Percentiles rank a stretch among this genome's conserved stretches.
phyloP scores from a whole-genome alignment of 805 yeast genomes.

The Saitoella complicata region DNA sequence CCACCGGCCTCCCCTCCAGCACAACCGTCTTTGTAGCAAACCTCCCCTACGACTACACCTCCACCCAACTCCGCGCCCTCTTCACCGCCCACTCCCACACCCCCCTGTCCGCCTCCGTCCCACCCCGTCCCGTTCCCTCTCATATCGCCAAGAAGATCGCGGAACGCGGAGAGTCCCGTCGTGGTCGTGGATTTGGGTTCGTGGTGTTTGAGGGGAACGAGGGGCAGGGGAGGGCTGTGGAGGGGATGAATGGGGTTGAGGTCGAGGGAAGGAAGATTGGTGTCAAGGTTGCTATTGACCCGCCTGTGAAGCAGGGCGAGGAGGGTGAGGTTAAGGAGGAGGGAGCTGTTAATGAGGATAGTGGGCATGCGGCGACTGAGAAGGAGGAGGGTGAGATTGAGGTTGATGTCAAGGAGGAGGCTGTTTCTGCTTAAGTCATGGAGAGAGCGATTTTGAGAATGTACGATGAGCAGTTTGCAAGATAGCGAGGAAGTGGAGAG shows the following conservation, averaged over 20 bases:
- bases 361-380: conserved; percentile 2
- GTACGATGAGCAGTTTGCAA: too few species aligned
- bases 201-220: conserved; percentile 44
- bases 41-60: conserved; percentile 30
- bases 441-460: too few species aligned
- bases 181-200: conserved; percentile 45
- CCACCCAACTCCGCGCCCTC: conserved; percentile 17
- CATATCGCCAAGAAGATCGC: conserved; percentile 29
- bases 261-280: conserved; percentile 49
- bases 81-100: conserved; percentile 22
- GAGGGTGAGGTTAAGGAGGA: not conserved
- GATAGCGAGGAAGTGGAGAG: too few species aligned
- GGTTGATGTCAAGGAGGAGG: too few species aligned
- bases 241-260: conserved; percentile 47
- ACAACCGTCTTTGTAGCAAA: conserved; percentile 49
- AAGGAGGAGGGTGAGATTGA: too few species aligned
- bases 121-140: conserved; percentile 33
- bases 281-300: conserved; percentile 60
- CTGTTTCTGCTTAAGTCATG: too few species aligned
- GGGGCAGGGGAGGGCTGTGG: conserved; percentile 55
- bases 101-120: conserved; percentile 45
- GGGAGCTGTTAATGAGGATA: not conserved
- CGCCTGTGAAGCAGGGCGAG: conserved; percentile 20
- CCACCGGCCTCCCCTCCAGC: conserved; percentile 37
- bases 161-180: conserved; percentile 31